Conservation (phyloP, 768 basidiomycete species). For the Flagelloscypha sp. region DNA sequence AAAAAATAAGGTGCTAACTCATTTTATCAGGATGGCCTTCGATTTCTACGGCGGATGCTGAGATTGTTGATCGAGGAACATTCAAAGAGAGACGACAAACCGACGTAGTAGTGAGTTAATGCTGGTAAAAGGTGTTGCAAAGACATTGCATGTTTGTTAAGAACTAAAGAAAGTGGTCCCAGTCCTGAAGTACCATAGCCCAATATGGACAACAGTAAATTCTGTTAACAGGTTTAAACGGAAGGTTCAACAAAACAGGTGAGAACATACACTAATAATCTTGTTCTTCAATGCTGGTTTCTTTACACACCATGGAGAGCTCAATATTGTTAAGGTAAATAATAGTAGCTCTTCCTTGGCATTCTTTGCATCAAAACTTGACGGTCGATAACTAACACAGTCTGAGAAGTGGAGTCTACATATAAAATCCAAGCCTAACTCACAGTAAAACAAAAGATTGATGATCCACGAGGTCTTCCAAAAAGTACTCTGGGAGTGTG, state of each 20-base stretch:
- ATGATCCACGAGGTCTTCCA: conserved; percentile 92
- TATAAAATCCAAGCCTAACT: conserved; percentile 14
- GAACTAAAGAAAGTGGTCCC: conserved; percentile 69
- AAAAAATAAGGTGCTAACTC: conserved; percentile 42
- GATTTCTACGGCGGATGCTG: no score
- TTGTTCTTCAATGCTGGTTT: conserved; percentile 97
- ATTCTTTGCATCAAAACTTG: conserved; percentile 62
- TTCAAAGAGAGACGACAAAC: conserved; percentile 30
- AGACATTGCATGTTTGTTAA: conserved; percentile 81
- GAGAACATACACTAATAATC: conserved; percentile 73
- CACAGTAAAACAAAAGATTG: conserved; percentile 78
- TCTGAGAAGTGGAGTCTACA: no score
- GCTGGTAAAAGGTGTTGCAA: conserved; percentile 85
- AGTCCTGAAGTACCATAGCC: conserved; percentile 59
- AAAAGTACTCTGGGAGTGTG: conserved; percentile 85
- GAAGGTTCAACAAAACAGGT: background rate
- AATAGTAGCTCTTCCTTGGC: conserved; percentile 83
- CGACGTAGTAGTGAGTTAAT: conserved; percentile 88
- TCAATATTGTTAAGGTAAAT: conserved; percentile 85
- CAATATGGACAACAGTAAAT: conserved; percentile 48
- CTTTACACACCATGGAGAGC: conserved; percentile 96
- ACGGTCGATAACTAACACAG: background rate
- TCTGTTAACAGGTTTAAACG: background rate
- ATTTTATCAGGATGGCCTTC: no score
- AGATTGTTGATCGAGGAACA: no score